A percentile compares a stretch with the other conserved stretches of the same genome.
These are phyloP conservation scores for Quillaja saponaria DNA, from an alignment of 306 rosid species.

Conservation along the genomic window DNA sequence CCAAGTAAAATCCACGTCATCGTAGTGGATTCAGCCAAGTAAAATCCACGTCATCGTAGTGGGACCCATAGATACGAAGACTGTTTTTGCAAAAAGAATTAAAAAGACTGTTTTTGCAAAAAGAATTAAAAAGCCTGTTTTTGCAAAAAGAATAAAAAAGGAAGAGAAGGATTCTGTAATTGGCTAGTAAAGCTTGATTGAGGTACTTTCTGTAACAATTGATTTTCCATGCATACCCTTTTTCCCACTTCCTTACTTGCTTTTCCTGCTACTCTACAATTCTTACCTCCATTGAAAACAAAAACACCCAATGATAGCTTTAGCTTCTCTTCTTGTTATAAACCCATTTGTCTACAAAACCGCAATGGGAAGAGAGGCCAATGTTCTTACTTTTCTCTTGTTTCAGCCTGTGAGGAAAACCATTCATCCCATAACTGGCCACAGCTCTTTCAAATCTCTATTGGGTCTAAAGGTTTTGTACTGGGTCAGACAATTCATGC, in stretches of 20 bases:
- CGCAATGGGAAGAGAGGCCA: constrained; percentile 24
- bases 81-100: no score
- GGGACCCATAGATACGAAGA: no score
- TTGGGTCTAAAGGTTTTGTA: constrained; percentile 34
- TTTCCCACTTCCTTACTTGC: neutral
- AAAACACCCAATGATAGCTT: constrained; percentile 21
- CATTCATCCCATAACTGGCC: constrained; percentile 41
- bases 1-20: no score
- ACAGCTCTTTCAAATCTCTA: constrained; percentile 44
- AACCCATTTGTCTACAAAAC: neutral
- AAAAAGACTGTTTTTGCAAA: no score
- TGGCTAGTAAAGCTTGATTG: no score
- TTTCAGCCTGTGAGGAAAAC: constrained; percentile 15
- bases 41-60: no score
- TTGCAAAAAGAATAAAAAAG: no score
- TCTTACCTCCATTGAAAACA: constrained; percentile 24
- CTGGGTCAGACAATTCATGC: constrained; percentile 53
- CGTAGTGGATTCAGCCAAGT: no score
- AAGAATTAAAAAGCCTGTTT: no score
- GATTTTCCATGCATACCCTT: neutral
- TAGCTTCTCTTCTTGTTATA: constrained; percentile 3
- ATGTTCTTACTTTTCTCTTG: neutral
- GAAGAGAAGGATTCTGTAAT: no score
- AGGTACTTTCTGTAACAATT: no score
- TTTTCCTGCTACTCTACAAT: constrained; percentile 5